A percentile compares a stretch with the other conserved stretches of the same genome.
Evolutionary conservation across 2,329 filamentous ascomycete species (phyloP).

Genomic region (Elsinoe necatrix): DNA sequence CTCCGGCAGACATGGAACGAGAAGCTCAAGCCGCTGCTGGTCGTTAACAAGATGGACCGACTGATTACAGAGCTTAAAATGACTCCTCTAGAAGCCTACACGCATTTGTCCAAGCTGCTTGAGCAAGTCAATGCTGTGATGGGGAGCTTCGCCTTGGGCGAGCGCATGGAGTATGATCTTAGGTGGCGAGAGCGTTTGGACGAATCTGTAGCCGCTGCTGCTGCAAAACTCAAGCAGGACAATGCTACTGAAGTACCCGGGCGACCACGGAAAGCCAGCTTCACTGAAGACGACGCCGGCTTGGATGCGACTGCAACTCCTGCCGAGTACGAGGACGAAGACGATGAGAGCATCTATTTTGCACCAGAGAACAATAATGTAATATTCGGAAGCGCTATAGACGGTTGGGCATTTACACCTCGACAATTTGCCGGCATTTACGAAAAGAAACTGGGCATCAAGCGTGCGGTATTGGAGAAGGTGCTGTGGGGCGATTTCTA

Average conservation of each 20-base stretch:
- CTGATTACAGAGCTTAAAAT: slow-evolving; percentile 91
- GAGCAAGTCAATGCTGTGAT: slow-evolving; percentile 97
- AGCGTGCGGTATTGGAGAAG: slow-evolving; percentile 77
- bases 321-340: slow-evolving; percentile 71
- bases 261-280: slow-evolving; percentile 38
- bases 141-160: slow-evolving; percentile 94
- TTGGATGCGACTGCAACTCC: slow-evolving; percentile 40
- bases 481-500: slow-evolving; percentile 97
- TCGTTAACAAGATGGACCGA: slow-evolving; percentile 98
- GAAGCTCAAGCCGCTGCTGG: slow-evolving; percentile 84
- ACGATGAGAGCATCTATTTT: slow-evolving; percentile 97
- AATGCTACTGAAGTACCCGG: slow-evolving; percentile 21
- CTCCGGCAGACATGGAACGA: slow-evolving; percentile 91
- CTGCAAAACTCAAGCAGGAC: slow-evolving; percentile 25
- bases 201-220: slow-evolving; percentile 65
- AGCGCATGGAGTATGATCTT: slow-evolving; percentile 96
- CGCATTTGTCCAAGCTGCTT: slow-evolving; percentile 77
- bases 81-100: slow-evolving; percentile 81
- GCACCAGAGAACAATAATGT: slow-evolving; percentile 98
- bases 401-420: slow-evolving; percentile 98
- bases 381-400: slow-evolving; percentile 94
- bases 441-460: slow-evolving; percentile 95
- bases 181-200: slow-evolving; percentile 94
- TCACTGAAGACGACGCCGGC: slow-evolving; percentile 48
- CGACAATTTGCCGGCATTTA: slow-evolving; percentile 89